Percentiles rank a stretch among this genome's conserved stretches.
Conservation (phyloP, 352 stramenopile species). For the Thalassiosira hispida region DNA sequence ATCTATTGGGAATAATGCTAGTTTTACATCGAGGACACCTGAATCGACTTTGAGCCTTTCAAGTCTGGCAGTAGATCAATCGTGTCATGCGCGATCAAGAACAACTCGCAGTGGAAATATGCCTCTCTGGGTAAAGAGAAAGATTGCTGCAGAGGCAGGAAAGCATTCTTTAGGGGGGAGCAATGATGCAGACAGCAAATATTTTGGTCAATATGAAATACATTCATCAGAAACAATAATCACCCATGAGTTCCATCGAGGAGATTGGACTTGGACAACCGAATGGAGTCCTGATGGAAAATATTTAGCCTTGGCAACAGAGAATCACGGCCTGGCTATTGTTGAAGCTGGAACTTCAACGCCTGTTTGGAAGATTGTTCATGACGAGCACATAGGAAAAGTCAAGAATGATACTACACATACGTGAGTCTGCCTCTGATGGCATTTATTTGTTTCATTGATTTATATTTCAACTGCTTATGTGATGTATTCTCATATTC, state of each 20-base stretch:
- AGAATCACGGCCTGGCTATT: conserved; percentile 74
- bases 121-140: conserved; percentile 34
- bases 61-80: conserved; percentile 12
- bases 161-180: neutral
- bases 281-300: conserved; percentile 74
- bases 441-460: too few species aligned
- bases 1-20: conserved; percentile 4
- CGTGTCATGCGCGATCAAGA: neutral
- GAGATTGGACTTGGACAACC: conserved; percentile 73
- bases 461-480: too few species aligned
- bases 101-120: conserved; percentile 16
- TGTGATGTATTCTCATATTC: too few species aligned
- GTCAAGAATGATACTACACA: conserved; percentile 55
- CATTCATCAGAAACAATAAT: conserved; percentile 62
- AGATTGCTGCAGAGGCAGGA: conserved; percentile 35
- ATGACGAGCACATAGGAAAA: conserved; percentile 60
- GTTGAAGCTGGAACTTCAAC: conserved; percentile 55
- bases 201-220: conserved; percentile 42
- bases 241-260: conserved; percentile 67
- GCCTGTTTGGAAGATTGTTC: conserved; percentile 60
- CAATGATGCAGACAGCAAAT: neutral
- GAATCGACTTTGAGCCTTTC: neutral
- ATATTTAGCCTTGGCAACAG: conserved; percentile 64
- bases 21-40: neutral
- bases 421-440: too few species aligned